Conservation (phyloP, 2,329 filamentous ascomycete genomes). For the Dactylellina cionopaga region DNA sequence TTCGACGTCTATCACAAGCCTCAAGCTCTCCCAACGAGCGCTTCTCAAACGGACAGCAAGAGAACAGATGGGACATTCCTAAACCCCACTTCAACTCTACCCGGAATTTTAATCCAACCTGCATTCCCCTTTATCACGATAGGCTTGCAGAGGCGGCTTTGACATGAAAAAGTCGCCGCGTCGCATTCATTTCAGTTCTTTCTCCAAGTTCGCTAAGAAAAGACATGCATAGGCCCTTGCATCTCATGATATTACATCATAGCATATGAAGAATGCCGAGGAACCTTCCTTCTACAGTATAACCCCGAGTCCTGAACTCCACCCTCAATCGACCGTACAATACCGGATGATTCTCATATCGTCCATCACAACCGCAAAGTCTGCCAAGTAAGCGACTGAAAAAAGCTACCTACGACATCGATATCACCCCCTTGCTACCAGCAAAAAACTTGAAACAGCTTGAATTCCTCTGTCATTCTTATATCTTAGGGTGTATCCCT, state of each 20-base stretch:
- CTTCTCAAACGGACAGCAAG: too few species aligned
- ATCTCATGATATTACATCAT: slow-evolving; percentile 53
- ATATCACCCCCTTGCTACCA: not conserved
- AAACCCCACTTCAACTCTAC: not conserved
- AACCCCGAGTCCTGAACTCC: slow-evolving; percentile 28
- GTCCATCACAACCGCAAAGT: slow-evolving; percentile 6
- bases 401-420: slow-evolving; percentile 2
- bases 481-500: slow-evolving; percentile 20
- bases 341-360: not conserved
- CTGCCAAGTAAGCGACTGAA: not conserved
- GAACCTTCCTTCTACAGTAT: slow-evolving; percentile 49
- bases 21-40: too few species aligned
- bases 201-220: not conserved
- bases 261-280: slow-evolving; percentile 37
- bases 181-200: slow-evolving; percentile 7
- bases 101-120: too few species aligned
- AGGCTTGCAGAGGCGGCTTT: slow-evolving; percentile 1
- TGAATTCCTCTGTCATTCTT: not conserved
- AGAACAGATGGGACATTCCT: too few species aligned
- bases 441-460: slow-evolving; percentile 17
- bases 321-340: slow-evolving; percentile 24
- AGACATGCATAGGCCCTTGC: slow-evolving; percentile 41
- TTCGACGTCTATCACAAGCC: slow-evolving; percentile 24
- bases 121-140: not conserved
- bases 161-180: slow-evolving; percentile 22